Conservation (phyloP, 1,284 basidiomycete species). For the Austropuccinia psidii region DNA sequence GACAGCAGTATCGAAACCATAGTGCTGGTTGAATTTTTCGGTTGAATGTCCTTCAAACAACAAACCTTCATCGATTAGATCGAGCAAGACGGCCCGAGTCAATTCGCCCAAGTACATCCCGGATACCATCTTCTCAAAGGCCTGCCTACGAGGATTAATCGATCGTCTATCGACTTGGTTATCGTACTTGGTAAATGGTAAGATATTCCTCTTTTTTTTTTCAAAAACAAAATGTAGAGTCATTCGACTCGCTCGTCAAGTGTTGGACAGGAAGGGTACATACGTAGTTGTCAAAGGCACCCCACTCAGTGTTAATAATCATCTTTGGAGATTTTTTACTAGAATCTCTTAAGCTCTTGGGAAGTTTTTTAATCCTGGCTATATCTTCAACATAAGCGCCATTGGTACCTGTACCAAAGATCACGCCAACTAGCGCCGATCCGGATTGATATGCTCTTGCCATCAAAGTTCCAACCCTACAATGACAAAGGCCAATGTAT, state of each 20-base stretch:
- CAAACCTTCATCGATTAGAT: conserved; percentile 65
- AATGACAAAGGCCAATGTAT: background rate
- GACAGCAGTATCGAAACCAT: conserved; percentile 85
- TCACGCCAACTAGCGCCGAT: conserved; percentile 78
- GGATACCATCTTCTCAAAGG: conserved; percentile 96
- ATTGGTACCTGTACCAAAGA: conserved; percentile 97
- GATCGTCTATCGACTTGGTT: conserved; percentile 84
- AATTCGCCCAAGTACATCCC: conserved; percentile 97
- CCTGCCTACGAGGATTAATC: conserved; percentile 87
- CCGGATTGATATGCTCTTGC: conserved; percentile 86
- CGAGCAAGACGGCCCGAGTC: conserved; percentile 71
- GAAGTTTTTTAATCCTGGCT: conserved; percentile 73
- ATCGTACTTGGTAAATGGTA: conserved; percentile 87
- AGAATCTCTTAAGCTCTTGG: conserved; percentile 48
- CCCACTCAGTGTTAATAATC: conserved; percentile 98
- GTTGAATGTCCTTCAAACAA: conserved; percentile 76
- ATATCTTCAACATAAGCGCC: conserved; percentile 90
- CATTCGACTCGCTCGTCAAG: background rate
- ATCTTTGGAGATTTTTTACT: conserved; percentile 60
- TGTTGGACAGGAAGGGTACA: conserved; percentile 41
- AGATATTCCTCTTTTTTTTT: conserved; percentile 60
- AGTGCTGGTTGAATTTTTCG: conserved; percentile 68
- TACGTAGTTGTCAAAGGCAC: conserved; percentile 83
- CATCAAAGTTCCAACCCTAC: conserved; percentile 90
- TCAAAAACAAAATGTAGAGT: background rate